These are phyloP conservation scores for Penicillium bialowiezense DNA, from an alignment of 495 filamentous ascomycete genomes.

Conservation along the genomic window DNA sequence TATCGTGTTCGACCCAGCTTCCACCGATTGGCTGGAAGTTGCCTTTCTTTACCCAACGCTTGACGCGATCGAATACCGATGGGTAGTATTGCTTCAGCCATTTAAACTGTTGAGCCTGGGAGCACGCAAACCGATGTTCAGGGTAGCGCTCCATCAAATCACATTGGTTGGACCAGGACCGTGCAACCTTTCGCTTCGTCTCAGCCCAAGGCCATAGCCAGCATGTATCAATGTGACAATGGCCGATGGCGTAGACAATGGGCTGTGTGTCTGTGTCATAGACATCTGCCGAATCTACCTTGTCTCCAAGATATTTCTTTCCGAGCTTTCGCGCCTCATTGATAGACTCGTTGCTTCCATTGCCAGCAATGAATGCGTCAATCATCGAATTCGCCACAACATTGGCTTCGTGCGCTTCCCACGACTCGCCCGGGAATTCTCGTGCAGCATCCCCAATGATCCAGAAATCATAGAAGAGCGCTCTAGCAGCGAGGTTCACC, in stretches of 20 bases:
- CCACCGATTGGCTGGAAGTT: slow-evolving; percentile 93
- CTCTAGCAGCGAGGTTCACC: slow-evolving; percentile 80
- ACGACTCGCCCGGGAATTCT: slow-evolving; percentile 75
- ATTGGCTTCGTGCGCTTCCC: slow-evolving; percentile 84
- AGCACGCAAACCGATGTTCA: slow-evolving; percentile 87
- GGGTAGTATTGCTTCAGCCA: slow-evolving; percentile 93
- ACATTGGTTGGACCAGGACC: slow-evolving; percentile 96
- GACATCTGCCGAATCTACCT: slow-evolving; percentile 78
- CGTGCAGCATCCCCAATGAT: slow-evolving; percentile 84
- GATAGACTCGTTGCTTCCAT: slow-evolving; percentile 72
- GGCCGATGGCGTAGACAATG: slow-evolving; percentile 82
- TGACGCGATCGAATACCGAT: slow-evolving; percentile 82
- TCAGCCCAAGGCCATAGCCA: slow-evolving; percentile 99
- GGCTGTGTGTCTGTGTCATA: slow-evolving; percentile 72
- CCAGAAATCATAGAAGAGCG: slow-evolving; percentile 90
- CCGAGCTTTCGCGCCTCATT: slow-evolving; percentile 77
- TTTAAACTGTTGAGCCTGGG: slow-evolving; percentile 96
- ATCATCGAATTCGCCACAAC: slow-evolving; percentile 84
- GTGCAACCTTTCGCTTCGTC: slow-evolving; percentile 93
- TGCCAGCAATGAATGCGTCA: slow-evolving; percentile 77
- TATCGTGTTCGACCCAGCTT: slow-evolving; percentile 99
- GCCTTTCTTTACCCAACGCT: slow-evolving; percentile 82
- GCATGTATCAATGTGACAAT: slow-evolving; percentile 97
- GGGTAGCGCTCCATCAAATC: slow-evolving; percentile 92
- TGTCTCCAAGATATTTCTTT: slow-evolving; percentile 72